Evolutionary conservation across 192 early-diverging fungal species (phyloP), one percentile per base, ranked within the genome.

Genomic region (Coemansia sp.): DNA sequence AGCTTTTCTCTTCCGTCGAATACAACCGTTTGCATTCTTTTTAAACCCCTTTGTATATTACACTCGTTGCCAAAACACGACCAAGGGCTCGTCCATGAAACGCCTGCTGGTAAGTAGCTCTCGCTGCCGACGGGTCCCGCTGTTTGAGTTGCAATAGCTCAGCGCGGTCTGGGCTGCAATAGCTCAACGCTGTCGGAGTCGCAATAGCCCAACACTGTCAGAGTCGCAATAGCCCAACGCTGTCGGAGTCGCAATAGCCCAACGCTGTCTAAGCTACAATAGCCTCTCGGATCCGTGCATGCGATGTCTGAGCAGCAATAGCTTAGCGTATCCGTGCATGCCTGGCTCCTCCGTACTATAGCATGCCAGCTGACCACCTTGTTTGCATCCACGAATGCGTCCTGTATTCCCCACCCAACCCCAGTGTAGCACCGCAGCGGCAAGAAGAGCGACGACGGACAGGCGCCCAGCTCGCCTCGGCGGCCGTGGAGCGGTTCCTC

Each of bases 341-440:
- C n/a, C n/a, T 53, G 51, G 19, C 25, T 21, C 19, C 32, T 30
- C 28, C 27, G n/a, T 35, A 5, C 30, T n/a, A 28, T 58, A 22
- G 2, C 44, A 56, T 31, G 19, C 32, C 32, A 47, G 22, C 45
- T 45, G 42, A 53, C 48, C 29, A 23, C 16, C 23, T 10, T n/a
- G n/a, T n/a, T 10, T 32, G 31, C 31, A 32, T 10, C 31, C 31
- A 10, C 10, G 31, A 32, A 32, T 23, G 12, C 48, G 5, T 19
- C n/a, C 28, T n/a, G 30, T 33, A 22, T 7, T 54, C 9, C 52
- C 21, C 21, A 38, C 21, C 25, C 22, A 19, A 11, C 8, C 5
- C 28, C 33, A 33, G 31, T 77, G 68, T 67, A 71, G 68, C 62
- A 65, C 45, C 63, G 67, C 43, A 46, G 65, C 61, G 64, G 52